Conservation (phyloP, 208 protist species). For the Porcisia deanei region DNA sequence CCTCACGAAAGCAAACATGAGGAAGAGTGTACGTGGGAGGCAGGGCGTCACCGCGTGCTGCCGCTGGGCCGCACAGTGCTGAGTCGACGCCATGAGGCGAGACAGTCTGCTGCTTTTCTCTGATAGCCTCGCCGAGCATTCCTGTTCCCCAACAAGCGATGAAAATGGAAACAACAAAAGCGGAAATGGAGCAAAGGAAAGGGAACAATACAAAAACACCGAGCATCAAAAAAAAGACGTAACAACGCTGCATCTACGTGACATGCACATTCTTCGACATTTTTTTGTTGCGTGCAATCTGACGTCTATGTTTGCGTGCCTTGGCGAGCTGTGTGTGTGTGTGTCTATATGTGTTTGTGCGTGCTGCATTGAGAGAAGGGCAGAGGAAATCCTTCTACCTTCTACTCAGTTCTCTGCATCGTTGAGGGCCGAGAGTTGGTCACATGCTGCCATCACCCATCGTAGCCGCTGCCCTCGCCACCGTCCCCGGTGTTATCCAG, state of each 20-base stretch:
- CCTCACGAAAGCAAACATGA: not conserved
- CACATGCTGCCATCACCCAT: constrained; percentile 9
- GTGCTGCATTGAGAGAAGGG: not conserved
- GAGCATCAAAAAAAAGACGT: constrained; percentile 9
- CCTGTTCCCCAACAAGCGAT: not conserved
- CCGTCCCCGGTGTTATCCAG: constrained; percentile 24
- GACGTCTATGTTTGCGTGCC: no score
- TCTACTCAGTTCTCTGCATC: not conserved
- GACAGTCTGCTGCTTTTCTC: not conserved
- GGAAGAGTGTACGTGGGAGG: not conserved
- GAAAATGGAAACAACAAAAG: not conserved
- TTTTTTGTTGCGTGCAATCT: no score
- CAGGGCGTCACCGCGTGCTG: not conserved
- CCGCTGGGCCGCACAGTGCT: not conserved
- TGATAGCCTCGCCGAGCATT: not conserved
- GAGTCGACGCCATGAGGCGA: not conserved
- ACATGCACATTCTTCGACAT: not conserved
- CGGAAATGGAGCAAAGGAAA: not conserved
- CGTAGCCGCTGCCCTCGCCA: constrained; percentile 12
- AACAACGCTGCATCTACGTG: not conserved
- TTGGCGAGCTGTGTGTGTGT: not conserved
- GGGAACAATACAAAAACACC: not conserved
- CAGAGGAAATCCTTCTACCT: not conserved
- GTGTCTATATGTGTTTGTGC: not conserved
- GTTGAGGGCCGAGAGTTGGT: not conserved